Percentiles rank a stretch among this genome's conserved stretches.
Evolutionary conservation across 805 yeast species (phyloP).

Genomic region (Metschnikowia similis): DNA sequence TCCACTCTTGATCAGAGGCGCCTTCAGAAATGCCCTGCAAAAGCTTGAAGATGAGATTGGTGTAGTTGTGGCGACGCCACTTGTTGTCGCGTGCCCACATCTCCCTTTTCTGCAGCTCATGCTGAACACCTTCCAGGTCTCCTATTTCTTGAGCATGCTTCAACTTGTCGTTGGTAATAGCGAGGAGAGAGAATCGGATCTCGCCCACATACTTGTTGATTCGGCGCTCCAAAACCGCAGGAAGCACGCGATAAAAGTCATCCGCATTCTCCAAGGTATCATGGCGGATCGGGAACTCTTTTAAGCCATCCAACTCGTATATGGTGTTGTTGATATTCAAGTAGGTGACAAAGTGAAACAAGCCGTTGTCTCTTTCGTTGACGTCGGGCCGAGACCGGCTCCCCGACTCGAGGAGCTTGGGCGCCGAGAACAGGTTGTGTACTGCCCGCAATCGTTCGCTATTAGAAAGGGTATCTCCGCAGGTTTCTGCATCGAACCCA

Average conservation of each 20-base stretch:
- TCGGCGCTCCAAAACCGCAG: constrained; percentile 43
- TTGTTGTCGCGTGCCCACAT: constrained; percentile 52
- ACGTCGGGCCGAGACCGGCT: constrained; percentile 19
- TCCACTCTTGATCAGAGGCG: constrained; percentile 39
- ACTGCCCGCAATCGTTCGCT: constrained; percentile 51
- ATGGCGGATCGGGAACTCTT: constrained; percentile 52
- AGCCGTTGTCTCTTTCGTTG: constrained; percentile 44
- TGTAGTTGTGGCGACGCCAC: constrained; percentile 50
- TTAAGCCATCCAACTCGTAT: constrained; percentile 63
- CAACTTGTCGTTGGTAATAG: constrained; percentile 49
- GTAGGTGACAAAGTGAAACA: constrained; percentile 61
- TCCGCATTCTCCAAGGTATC: constrained; percentile 33
- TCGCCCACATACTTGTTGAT: constrained; percentile 46
- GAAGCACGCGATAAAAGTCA: constrained; percentile 40
- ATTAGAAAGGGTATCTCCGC: constrained; percentile 59
- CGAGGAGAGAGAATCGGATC: constrained; percentile 53
- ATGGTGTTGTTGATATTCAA: constrained; percentile 40
- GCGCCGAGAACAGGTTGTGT: constrained; percentile 61
- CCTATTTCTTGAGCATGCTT: constrained; percentile 31
- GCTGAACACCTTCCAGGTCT: constrained; percentile 33
- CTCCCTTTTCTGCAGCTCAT: constrained; percentile 46
- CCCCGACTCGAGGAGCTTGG: constrained; percentile 48
- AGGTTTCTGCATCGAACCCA: constrained; percentile 51
- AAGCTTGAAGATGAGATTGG: constrained; percentile 46
- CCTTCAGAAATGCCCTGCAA: constrained; percentile 37